phyloP scores from a whole-genome alignment of 169 alveolate species.

The Blepharisma undulans region DNA sequence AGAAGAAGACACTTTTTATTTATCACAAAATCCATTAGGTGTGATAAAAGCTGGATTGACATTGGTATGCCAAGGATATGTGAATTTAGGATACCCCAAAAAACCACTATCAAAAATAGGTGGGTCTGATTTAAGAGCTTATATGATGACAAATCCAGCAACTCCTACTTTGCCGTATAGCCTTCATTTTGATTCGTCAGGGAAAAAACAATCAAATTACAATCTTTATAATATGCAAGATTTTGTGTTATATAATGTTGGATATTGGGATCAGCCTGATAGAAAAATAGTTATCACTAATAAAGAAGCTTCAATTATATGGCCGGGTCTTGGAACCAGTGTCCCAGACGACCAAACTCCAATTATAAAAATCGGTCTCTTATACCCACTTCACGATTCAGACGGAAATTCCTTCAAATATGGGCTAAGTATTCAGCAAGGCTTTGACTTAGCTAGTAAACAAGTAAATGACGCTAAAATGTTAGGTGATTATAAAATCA shows the following conservation, averaged over 20 bases:
- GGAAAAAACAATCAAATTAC: constrained; percentile 1
- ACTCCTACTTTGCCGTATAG: background rate
- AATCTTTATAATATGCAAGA: background rate
- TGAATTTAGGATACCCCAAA: background rate
- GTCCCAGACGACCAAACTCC: constrained; percentile 32
- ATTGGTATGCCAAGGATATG: background rate
- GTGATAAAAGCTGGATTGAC: background rate
- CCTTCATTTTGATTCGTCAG: constrained; percentile 23
- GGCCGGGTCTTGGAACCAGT: constrained; percentile 27
- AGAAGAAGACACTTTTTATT: background rate
- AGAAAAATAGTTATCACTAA: background rate
- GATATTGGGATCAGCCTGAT: background rate
- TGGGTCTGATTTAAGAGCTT: background rate
- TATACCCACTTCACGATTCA: background rate
- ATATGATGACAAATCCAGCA: background rate
- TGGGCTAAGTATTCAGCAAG: background rate
- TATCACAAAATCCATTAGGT: constrained; percentile 26
- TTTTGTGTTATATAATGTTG: background rate
- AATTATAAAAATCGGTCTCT: background rate
- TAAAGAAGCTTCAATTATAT: background rate
- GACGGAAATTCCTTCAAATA: background rate
- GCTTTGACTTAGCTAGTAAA: constrained; percentile 21
- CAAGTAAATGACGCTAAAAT: background rate
- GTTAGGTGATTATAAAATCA: background rate
- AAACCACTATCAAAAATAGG: background rate